Base-by-base conservation (phyloP, 2,329 filamentous ascomycete species). In the Trichoderma breve region DNA sequence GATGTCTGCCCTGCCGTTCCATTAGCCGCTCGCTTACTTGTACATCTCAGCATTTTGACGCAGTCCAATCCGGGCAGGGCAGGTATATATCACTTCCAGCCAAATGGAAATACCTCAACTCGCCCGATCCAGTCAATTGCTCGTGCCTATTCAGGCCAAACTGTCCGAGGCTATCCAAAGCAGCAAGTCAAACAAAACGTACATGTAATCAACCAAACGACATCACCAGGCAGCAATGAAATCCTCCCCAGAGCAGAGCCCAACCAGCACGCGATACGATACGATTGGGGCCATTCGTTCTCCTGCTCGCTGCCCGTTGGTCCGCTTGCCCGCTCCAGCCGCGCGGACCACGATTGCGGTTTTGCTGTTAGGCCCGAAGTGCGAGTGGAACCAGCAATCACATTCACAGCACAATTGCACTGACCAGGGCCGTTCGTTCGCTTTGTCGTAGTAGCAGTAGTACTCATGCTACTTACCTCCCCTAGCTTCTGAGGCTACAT, bases 351-450 rank as follows among this genome's bases (percentile, higher is more conserved):
- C 61, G 47, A 53, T 26, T 55, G 28, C 47, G 34, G 36, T 68
- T 58, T 66, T 24, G 26, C 28, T 71, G 70, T 66, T 60, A 71
- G 24, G 61, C 28, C 70, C 70, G 70, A 68, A 67, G 63, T 69
- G 70, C 53, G 70, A 57, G 70, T 71, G 70, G 70, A 39, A 58
- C 26, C 55, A 32, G 18, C 57, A 69, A 43, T 43, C 39, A 43
- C 39, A 43, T 43, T 61, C 21, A 61, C 24, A 26, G 55, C 55
- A 47, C 18, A 61, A 68, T 34, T 32, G 65, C 65, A 18, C 53
- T 55, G 53, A 60, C 36, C 21, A 65, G 21, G 62, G 43, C 39
- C 39, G 43, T 30, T 8, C 47, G 24, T 21, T 30, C 12, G 39
- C 5, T 21, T 15, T 43, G 39, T 11, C 36, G 39, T 43, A 43